Conservation (phyloP, 2,329 filamentous ascomycete species). For the Colletotrichum melonis region DNA sequence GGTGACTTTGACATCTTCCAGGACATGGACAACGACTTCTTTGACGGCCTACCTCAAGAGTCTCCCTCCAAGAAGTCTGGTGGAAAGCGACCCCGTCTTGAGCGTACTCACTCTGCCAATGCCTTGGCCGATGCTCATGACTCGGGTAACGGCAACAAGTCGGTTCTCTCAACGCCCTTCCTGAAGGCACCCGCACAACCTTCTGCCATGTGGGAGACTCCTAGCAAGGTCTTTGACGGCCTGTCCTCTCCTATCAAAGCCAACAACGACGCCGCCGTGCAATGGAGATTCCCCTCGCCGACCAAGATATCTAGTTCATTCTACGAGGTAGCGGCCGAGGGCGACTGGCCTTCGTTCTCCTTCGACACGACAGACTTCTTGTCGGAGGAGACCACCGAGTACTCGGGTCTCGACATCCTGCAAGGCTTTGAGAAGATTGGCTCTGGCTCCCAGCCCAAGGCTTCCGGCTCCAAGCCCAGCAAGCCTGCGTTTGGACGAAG, state of each 20-base stretch:
- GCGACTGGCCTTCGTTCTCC: slow-evolving; percentile 50
- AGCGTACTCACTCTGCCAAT: slow-evolving; percentile 72
- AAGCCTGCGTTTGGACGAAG: slow-evolving; percentile 52
- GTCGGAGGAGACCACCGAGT: slow-evolving; percentile 68
- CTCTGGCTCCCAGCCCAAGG: slow-evolving; percentile 50
- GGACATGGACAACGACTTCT: slow-evolving; percentile 52
- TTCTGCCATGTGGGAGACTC: slow-evolving; percentile 60
- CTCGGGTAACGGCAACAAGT: slow-evolving; percentile 59
- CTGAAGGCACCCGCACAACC: slow-evolving; percentile 59
- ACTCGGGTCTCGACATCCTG: slow-evolving; percentile 75
- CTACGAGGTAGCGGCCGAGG: slow-evolving; percentile 49
- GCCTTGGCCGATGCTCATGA: slow-evolving; percentile 72
- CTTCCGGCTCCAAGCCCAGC: slow-evolving; percentile 42
- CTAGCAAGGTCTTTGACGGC: slow-evolving; percentile 67
- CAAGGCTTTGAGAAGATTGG: slow-evolving; percentile 84
- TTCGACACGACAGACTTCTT: slow-evolving; percentile 64
- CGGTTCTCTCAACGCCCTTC: slow-evolving; percentile 61
- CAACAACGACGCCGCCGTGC: slow-evolving; percentile 34
- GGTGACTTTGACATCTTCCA: slow-evolving; percentile 74
- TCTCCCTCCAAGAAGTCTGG: slow-evolving; percentile 74
- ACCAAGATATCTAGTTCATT: slow-evolving; percentile 57
- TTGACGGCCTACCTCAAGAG: slow-evolving; percentile 52
- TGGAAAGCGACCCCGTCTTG: slow-evolving; percentile 62
- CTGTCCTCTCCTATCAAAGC: slow-evolving; percentile 68
- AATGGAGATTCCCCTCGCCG: slow-evolving; percentile 54